Evolutionary conservation across 2,329 filamentous ascomycete species (phyloP), one percentile per base, ranked within the genome.

Genomic region (Nakataea oryzae): DNA sequence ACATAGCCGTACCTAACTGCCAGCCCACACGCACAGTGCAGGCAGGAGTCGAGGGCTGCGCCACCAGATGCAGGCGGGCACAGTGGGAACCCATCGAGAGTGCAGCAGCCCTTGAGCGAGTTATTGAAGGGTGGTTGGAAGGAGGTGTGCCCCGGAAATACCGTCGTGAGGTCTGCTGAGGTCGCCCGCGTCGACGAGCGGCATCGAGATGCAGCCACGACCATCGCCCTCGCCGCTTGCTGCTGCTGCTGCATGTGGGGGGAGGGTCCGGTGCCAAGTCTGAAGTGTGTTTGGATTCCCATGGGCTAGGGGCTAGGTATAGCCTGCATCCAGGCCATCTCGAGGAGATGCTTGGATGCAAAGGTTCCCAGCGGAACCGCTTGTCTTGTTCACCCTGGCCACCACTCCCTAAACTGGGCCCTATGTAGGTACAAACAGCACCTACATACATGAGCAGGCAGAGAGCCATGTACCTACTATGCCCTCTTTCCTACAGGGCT

Each of bases 181-280:
- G 34, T 47, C 34, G 21, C 34, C 34, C 8, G 34, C 14, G 34
- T 6, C 34, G 14, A 47, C 14, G 34, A 47, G 34, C 34, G 14
- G 8, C 34, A 47, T 47, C 34, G 34, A 21, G 14, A 47, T 85
- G 67, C 82, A 80, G 65, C 79, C 77, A 74, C 83, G 83, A 70
- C 73, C 66, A 59, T 75, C 71, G 54, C 74, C 69, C 60, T 74
- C 73, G 47, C 66, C 68, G 60, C 63, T 59, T 57, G 64, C 62
- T 50, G 67, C 67, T 30, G 69, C 65, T 58, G 66, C 65, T 29
- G 65, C 63, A 17, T 14, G 34, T 14, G 17, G 34, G 34, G 17
- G 34, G 34, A 21, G 34, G 41, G 41, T 17, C 21, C 41, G 17
- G 21, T 11, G 41, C 24, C 41, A n/a, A 50, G 34, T 41, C 41